Evolutionary conservation across 2,329 filamentous ascomycete species (phyloP).

Genomic region (Phyllachora maydis): DNA sequence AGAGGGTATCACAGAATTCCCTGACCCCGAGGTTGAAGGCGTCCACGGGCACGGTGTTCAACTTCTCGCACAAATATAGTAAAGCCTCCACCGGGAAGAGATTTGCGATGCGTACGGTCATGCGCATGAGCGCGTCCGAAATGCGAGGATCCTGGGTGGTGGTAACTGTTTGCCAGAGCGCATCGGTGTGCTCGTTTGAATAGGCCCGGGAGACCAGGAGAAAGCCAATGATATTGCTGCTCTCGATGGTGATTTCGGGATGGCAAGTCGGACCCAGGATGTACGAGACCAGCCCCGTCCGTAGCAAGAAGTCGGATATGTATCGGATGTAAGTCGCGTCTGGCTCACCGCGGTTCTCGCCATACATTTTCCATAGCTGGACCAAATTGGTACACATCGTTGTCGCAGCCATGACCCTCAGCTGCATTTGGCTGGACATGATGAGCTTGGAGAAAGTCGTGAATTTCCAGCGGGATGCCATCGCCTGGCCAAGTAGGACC

Average conservation of each 20-base stretch:
- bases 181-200: conserved; percentile 49
- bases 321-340: conserved; percentile 34
- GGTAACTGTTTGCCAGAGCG: conserved; percentile 66
- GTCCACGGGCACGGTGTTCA: conserved; percentile 40
- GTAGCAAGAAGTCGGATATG: conserved; percentile 47
- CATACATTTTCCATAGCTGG: conserved; percentile 36
- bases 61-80: conserved; percentile 50
- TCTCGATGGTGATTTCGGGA: conserved; percentile 67
- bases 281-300: conserved; percentile 60
- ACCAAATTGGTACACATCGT: conserved; percentile 54
- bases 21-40: conserved; percentile 41
- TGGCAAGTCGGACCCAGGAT: conserved; percentile 82
- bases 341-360: conserved; percentile 19
- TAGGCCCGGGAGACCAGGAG: conserved; percentile 63
- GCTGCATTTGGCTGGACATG: conserved; percentile 72
- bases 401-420: conserved; percentile 63
- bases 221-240: conserved; percentile 72
- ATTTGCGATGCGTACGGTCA: conserved; percentile 29
- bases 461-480: conserved; percentile 49
- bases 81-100: conserved; percentile 27
- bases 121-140: conserved; percentile 56
- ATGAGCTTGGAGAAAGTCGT: conserved; percentile 50
- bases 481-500: conserved; percentile 22
- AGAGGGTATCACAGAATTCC: conserved; percentile 35
- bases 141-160: conserved; percentile 68